Evolutionary conservation across 106 monocot genomes (phyloP).

Genomic region (Apostasia ramifera): DNA sequence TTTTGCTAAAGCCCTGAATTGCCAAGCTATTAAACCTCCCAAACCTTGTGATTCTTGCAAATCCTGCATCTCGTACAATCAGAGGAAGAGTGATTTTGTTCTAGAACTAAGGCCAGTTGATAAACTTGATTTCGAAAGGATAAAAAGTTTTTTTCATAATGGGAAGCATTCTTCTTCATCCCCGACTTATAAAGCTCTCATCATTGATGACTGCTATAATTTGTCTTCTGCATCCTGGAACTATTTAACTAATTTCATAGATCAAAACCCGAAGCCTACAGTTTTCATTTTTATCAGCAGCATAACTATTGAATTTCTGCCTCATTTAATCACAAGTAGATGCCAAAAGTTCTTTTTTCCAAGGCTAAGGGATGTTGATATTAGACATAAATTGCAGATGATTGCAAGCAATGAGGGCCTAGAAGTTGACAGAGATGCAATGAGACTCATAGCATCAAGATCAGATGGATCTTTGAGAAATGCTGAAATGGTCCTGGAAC

Average conservation of each 20-base stretch:
- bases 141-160: conserved; percentile 18
- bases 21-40: conserved; percentile 32
- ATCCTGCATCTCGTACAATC: conserved; percentile 44
- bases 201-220: conserved; percentile 59
- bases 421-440: conserved; percentile 55
- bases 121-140: conserved; percentile 31
- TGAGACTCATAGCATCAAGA: conserved; percentile 60
- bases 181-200: conserved; percentile 40
- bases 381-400: conserved; percentile 37
- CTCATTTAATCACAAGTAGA: conserved; percentile 51
- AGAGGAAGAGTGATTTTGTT: conserved; percentile 40
- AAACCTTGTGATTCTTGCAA: conserved; percentile 60
- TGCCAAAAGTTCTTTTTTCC: conserved; percentile 83
- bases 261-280: conserved; percentile 34
- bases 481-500: conserved; percentile 68
- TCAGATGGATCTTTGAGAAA: conserved; percentile 76
- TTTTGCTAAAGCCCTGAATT: conserved; percentile 66
- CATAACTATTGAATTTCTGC: conserved; percentile 38
- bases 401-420: conserved; percentile 58
- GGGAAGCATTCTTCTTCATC: conserved; percentile 4
- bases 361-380: conserved; percentile 58
- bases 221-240: conserved; percentile 45
- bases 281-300: conserved; percentile 53
- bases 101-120: conserved; percentile 34
- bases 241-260: conserved; percentile 35